A percentile compares a stretch with the other conserved stretches of the same genome.
Evolutionary conservation across 176 grass and related monocot genomes (phyloP).

Genomic region (Miscanthus lutarioriparius): DNA sequence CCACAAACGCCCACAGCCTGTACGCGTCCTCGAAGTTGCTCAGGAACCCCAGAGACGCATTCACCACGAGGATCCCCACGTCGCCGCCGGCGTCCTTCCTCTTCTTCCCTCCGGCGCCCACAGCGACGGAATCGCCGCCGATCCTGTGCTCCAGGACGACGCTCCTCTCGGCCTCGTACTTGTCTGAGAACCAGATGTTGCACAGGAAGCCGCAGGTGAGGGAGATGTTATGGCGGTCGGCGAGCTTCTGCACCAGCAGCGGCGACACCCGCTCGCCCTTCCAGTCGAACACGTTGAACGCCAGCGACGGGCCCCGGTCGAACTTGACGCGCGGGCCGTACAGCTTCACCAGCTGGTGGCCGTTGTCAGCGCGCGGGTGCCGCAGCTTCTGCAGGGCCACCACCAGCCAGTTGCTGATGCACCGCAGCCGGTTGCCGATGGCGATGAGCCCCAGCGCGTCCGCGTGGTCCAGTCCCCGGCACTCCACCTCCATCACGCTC

Average conservation of each 20-base stretch:
- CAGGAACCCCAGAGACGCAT: constrained; percentile 77
- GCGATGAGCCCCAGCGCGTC: constrained; percentile 67
- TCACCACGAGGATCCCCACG: constrained; percentile 72
- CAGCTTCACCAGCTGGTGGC: constrained; percentile 60
- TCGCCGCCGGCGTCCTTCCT: constrained; percentile 39
- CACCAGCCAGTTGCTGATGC: constrained; percentile 88
- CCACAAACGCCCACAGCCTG: constrained; percentile 84
- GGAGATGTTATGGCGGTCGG: constrained; percentile 80
- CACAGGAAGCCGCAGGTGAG: constrained; percentile 73
- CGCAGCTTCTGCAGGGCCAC: constrained; percentile 76
- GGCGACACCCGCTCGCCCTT: constrained; percentile 78
- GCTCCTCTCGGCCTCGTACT: constrained; percentile 49
- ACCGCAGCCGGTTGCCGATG: constrained; percentile 73
- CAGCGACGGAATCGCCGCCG: background rate
- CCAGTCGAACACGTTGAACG: constrained; percentile 96
- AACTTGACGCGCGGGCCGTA: constrained; percentile 87
- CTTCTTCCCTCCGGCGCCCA: background rate
- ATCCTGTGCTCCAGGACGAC: constrained; percentile 49
- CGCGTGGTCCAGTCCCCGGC: constrained; percentile 81
- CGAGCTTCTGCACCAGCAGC: constrained; percentile 83
- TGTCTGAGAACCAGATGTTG: constrained; percentile 74
- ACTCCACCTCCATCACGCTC: constrained; percentile 53
- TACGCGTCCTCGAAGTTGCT: constrained; percentile 93
- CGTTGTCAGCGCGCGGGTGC: constrained; percentile 55
- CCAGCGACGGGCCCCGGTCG: constrained; percentile 71